Evolutionary conservation across 345 rosid species (phyloP), one percentile per base, ranked within the genome.

Genomic region (Moringa oleifera): DNA sequence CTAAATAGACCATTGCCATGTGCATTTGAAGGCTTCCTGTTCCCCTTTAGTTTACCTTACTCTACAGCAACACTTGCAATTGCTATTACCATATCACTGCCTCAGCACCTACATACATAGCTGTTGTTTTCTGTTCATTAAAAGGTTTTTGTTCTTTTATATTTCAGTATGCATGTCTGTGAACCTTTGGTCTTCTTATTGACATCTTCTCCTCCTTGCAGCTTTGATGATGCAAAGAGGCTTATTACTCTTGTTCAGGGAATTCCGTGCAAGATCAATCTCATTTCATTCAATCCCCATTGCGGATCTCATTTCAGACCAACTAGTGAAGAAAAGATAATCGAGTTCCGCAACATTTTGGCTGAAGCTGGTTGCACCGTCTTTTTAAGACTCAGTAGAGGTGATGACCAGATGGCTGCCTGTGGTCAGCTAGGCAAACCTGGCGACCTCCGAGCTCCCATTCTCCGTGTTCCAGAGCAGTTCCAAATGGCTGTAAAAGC

Each of bases 361-460:
- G 92, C 85, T 2, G 83, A 71, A 75, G 97, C 72, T 45, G 90
- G 89, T 28, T 80, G 87, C 75, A 51, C 64, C 0, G 97, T 90
- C 65, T 80, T 90, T 68, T 62, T 83, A 77, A 67, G 97, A 57
- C 71, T 71, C 55, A 88, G 96, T 65, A 77, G 94, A 77, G 98
- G 97, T 23, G 90, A 90, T 37, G 98, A 93, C 81, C 84, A 88
- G 81, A 93, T 86, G 98, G 98, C 97, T 36, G 98, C 97, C 19
- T 90, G 96, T 59, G 96, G 98, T 49, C 98, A 93, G 79, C 98
- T 93, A 31, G 98, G 98, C 67, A 83, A 83, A 58, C 88, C 74
- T 0, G 95, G 96, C 31, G 53, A 70, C 4, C 50, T 81, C 58
- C 88, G 80, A 64, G 88, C 89, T 53, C 98, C 96, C 0, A 53